Evolutionary conservation across 495 filamentous ascomycete species (phyloP).

Genomic region (Aspergillus leporis): DNA sequence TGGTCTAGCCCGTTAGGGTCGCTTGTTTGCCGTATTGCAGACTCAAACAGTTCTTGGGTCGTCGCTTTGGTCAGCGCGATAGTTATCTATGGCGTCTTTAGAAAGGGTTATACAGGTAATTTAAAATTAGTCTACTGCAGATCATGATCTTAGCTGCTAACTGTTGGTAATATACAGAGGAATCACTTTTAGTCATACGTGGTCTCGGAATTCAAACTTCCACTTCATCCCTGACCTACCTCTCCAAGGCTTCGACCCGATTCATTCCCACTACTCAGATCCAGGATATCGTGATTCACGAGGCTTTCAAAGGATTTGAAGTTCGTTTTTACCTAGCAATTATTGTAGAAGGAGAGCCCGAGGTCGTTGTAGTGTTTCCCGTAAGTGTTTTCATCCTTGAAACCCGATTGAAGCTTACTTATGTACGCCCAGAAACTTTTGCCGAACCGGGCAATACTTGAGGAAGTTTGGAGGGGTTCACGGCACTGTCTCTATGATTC

Average conservation of each 20-base stretch:
- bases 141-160: conserved; percentile 11
- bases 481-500: conserved; percentile 75
- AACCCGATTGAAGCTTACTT: not conserved
- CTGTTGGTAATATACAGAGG: conserved; percentile 51
- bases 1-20: conserved; percentile 36
- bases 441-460: conserved; percentile 68
- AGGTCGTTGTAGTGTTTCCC: conserved; percentile 91
- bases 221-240: conserved; percentile 62
- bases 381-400: conserved; percentile 36
- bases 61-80: conserved; percentile 31
- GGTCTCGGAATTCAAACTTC: conserved; percentile 90
- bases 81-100: conserved; percentile 48
- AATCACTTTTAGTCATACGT: conserved; percentile 84
- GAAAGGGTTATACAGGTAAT: conserved; percentile 51
- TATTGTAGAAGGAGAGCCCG: conserved; percentile 86
- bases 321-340: conserved; percentile 88
- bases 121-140: not conserved
- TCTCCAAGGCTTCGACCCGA: conserved; percentile 66
- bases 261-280: conserved; percentile 95
- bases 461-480: conserved; percentile 81
- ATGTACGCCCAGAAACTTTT: conserved; percentile 54
- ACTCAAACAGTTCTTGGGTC: conserved; percentile 34
- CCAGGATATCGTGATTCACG: conserved; percentile 89
- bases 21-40: conserved; percentile 35
- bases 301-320: conserved; percentile 92